phyloP scores from a whole-genome alignment of 345 rosid genomes.

The Mangifera indica region DNA sequence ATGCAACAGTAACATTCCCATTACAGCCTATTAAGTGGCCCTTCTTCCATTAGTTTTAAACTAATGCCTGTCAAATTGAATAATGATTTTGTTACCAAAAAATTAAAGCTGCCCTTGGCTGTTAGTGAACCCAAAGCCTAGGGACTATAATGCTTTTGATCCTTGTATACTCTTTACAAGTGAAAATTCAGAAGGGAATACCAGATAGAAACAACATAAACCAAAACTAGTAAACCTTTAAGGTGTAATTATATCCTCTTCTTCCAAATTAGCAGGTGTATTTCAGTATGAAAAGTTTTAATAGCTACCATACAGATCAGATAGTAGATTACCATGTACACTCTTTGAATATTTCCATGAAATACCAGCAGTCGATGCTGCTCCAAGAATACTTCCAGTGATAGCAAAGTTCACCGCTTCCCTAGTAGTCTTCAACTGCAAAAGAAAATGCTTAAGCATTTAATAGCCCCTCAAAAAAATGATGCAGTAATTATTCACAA shows the following conservation, averaged over 20 bases:
- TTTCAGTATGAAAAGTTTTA: background rate
- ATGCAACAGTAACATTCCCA: background rate
- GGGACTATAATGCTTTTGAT: too few relatives aligned
- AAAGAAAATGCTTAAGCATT: slow-evolving; percentile 9
- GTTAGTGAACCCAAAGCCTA: too few relatives aligned
- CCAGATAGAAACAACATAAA: too few relatives aligned
- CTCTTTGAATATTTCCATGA: slow-evolving; percentile 91
- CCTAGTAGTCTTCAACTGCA: slow-evolving; percentile 83
- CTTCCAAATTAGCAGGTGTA: background rate
- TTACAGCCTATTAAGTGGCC: background rate
- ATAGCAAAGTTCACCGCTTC: slow-evolving; percentile 59
- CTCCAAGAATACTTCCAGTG: slow-evolving; percentile 68
- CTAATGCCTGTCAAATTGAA: too few relatives aligned
- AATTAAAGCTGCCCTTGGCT: too few relatives aligned
- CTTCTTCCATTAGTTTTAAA: too few relatives aligned
- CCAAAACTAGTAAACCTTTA: too few relatives aligned
- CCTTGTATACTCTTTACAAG: too few relatives aligned
- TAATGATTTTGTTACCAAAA: too few relatives aligned
- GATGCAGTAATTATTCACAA: background rate
- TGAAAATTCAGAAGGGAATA: too few relatives aligned
- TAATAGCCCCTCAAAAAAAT: background rate
- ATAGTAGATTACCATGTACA: slow-evolving; percentile 58
- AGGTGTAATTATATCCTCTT: background rate
- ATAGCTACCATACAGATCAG: slow-evolving; percentile 6
- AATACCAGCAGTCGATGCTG: slow-evolving; percentile 72